These are phyloP conservation scores for Berkeleyomyces rouxiae DNA, from an alignment of 2,329 filamentous ascomycete species.

Conservation along the genomic window DNA sequence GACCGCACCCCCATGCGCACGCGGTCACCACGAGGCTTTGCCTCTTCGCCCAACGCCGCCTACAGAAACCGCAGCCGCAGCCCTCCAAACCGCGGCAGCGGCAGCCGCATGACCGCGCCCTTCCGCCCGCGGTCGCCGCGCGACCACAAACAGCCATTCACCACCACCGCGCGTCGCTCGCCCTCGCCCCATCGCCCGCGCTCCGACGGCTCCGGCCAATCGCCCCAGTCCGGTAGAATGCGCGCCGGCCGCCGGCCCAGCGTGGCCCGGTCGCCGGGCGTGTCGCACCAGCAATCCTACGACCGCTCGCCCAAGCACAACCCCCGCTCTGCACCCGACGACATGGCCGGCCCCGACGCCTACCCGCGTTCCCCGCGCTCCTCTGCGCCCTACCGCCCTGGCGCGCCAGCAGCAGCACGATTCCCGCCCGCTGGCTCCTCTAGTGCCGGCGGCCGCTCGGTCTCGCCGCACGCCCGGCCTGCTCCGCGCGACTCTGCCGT, in stretches of 20 bases:
- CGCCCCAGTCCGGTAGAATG: conserved; percentile 28
- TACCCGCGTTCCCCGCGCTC: conserved; percentile 3
- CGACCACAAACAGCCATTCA: not conserved
- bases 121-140: conserved; percentile 9
- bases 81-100: conserved; percentile 2
- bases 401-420: conserved; percentile 18
- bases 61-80: conserved; percentile 10
- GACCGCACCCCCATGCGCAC: conserved; percentile 5
- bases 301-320: conserved; percentile 23
- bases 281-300: conserved; percentile 24
- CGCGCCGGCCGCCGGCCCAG: conserved; percentile 24
- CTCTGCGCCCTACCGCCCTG: conserved; percentile 19
- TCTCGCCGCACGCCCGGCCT: conserved; percentile 20
- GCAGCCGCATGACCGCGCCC: conserved; percentile 7
- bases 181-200: conserved; percentile 19
- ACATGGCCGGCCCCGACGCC: not conserved
- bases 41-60: conserved; percentile 2
- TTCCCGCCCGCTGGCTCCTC: conserved; percentile 21
- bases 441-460: conserved; percentile 17
- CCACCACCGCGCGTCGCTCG: not conserved
- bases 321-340: conserved; percentile 4
- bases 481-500: conserved; percentile 20
- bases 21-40: not conserved
- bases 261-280: not conserved
- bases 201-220: conserved; percentile 38